A percentile compares a stretch with the other conserved stretches of the same genome.
Conservation (phyloP, 192 early-diverging fungal species). For the Irineochytrium annulatum region DNA sequence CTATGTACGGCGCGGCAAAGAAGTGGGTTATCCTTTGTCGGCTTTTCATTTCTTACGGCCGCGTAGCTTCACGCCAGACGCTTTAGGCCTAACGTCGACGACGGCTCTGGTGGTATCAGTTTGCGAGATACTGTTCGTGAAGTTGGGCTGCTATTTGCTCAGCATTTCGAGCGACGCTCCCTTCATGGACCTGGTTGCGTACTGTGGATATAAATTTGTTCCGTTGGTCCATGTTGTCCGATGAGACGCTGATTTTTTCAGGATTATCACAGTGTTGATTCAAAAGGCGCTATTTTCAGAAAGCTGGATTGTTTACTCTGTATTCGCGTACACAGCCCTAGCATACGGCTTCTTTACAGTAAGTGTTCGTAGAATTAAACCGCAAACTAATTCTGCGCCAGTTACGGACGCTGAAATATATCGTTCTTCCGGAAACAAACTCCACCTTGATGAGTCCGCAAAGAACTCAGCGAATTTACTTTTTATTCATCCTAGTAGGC, state of each 20-base stretch:
- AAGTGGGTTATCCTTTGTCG: constrained; percentile 31
- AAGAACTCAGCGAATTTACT: constrained; percentile 79
- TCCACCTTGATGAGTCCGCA: constrained; percentile 45
- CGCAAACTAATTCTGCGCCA: neutral
- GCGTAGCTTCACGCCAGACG: constrained; percentile 77
- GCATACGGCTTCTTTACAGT: constrained; percentile 88
- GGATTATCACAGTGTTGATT: constrained; percentile 29
- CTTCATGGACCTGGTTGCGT: constrained; percentile 81
- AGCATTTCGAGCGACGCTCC: constrained; percentile 78
- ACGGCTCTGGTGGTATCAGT: constrained; percentile 75
- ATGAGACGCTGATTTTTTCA: constrained; percentile 3
- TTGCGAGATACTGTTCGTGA: constrained; percentile 78
- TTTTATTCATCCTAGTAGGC: constrained; percentile 79
- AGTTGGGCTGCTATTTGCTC: constrained; percentile 81
- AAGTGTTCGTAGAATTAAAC: constrained; percentile 16
- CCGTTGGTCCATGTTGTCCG: constrained; percentile 36
- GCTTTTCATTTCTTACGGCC: neutral
- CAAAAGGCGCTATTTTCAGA: constrained; percentile 44
- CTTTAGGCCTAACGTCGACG: constrained; percentile 78
- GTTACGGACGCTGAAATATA: constrained; percentile 43
- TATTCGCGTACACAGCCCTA: constrained; percentile 71
- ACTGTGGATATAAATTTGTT: constrained; percentile 95
- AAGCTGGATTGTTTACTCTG: constrained; percentile 56
- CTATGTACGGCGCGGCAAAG: constrained; percentile 55
- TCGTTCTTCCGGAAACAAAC: constrained; percentile 45